Conservation (phyloP, 306 rosid genomes). For the Albizia julibrissin region DNA sequence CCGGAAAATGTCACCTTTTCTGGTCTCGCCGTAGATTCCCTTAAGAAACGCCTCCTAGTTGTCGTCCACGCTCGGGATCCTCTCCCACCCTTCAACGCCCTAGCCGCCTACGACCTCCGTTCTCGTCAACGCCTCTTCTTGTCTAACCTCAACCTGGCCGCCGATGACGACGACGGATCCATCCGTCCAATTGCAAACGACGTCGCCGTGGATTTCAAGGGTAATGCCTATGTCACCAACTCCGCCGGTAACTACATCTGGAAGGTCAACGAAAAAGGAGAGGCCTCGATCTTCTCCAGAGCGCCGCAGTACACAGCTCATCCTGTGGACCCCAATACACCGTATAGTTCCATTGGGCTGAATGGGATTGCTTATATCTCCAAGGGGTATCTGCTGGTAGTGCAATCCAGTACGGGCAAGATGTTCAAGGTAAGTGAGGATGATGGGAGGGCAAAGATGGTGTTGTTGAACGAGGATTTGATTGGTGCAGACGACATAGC, state of each 20-base stretch:
- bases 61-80: conserved; percentile 43
- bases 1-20: conserved; percentile 59
- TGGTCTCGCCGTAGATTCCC: conserved; percentile 63
- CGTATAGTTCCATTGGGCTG: conserved; percentile 45
- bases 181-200: conserved; percentile 42
- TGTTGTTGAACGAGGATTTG: conserved; percentile 52
- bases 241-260: conserved; percentile 73
- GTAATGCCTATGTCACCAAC: conserved; percentile 80
- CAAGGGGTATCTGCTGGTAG: conserved; percentile 84
- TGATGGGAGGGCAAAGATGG: conserved; percentile 63
- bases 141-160: conserved; percentile 23
- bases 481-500: conserved; percentile 60
- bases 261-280: conserved; percentile 59
- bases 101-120: conserved; percentile 75
- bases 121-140: conserved; percentile 60
- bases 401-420: conserved; percentile 74
- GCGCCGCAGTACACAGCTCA: conserved; percentile 45
- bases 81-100: conserved; percentile 60
- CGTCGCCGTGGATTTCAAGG: conserved; percentile 64
- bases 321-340: conserved; percentile 22
- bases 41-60: conserved; percentile 59
- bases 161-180: neutral
- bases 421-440: conserved; percentile 69
- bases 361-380: conserved; percentile 73
- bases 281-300: conserved; percentile 59